phyloP scores from a whole-genome alignment of 2,329 filamentous ascomycete genomes.

The Xylariaceae sp. region DNA sequence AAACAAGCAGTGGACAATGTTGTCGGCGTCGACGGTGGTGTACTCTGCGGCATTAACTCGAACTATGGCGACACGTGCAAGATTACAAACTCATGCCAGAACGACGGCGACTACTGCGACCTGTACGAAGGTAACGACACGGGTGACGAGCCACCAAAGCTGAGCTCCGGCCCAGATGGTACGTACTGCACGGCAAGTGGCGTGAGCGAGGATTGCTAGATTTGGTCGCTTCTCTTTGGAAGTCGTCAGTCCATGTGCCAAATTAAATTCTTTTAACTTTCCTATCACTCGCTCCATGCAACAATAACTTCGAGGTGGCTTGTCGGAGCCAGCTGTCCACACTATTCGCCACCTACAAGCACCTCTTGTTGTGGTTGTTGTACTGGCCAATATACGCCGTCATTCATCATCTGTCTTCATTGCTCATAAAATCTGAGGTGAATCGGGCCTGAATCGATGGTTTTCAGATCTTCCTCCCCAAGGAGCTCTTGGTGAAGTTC shows the following conservation, averaged over 20 bases:
- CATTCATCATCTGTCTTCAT: not conserved
- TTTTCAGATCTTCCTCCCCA: no score
- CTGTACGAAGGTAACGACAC: constrained; percentile 35
- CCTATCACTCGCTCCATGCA: not conserved
- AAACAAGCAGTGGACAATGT: constrained; percentile 34
- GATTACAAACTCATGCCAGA: constrained; percentile 37
- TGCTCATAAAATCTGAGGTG: no score
- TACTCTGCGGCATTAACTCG: constrained; percentile 44
- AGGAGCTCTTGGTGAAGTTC: no score
- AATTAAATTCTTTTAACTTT: no score
- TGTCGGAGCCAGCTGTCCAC: not conserved
- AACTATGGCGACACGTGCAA: constrained; percentile 45
- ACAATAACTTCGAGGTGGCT: not conserved
- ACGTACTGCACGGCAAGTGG: constrained; percentile 12
- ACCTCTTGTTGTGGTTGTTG: not conserved
- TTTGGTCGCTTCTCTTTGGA: not conserved
- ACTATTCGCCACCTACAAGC: not conserved
- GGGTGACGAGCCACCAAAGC: constrained; percentile 35
- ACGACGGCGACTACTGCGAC: constrained; percentile 30
- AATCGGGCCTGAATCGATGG: no score
- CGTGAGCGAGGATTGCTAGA: constrained; percentile 5
- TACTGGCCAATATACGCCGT: not conserved
- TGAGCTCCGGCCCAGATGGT: constrained; percentile 31
- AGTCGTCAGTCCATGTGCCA: not conserved
- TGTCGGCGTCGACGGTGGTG: constrained; percentile 36